Evolutionary conservation across 257 asterid genomes (phyloP).

Genomic region (Ligustrum vulgare): DNA sequence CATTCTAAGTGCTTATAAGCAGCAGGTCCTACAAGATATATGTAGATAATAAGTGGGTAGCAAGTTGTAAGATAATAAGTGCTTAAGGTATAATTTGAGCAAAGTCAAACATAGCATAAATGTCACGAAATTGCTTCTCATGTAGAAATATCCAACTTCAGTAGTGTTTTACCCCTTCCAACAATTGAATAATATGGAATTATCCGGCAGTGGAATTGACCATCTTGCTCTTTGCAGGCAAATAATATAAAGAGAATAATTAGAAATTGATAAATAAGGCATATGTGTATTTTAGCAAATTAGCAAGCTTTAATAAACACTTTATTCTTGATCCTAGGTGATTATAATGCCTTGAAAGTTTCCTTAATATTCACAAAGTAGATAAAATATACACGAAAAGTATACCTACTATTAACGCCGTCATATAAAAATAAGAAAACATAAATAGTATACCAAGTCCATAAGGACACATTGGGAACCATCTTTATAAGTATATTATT

Average conservation of each 20-base stretch:
- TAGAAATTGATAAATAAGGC: background rate
- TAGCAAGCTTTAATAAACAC: background rate
- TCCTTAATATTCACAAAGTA: background rate
- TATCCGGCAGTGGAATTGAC: background rate
- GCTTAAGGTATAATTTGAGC: no score
- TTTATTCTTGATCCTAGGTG: background rate
- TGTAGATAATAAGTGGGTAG: no score
- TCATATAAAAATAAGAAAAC: background rate
- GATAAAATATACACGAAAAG: conserved; percentile 7
- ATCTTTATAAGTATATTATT: conserved; percentile 92
- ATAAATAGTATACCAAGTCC: conserved; percentile 63
- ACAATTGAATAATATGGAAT: background rate
- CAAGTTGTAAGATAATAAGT: no score
- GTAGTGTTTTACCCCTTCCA: background rate
- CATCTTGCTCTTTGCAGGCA: conserved; percentile 2
- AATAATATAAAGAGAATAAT: background rate
- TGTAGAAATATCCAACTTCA: background rate
- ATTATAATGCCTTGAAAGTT: background rate
- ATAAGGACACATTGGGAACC: conserved; percentile 88
- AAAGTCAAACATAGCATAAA: background rate
- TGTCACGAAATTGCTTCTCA: background rate
- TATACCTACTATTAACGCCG: background rate
- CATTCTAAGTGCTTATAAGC: background rate
- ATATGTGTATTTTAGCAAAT: background rate
- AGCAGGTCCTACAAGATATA: no score